Evolutionary conservation across 345 rosid species (phyloP).

Genomic region (Nephelium lappaceum): DNA sequence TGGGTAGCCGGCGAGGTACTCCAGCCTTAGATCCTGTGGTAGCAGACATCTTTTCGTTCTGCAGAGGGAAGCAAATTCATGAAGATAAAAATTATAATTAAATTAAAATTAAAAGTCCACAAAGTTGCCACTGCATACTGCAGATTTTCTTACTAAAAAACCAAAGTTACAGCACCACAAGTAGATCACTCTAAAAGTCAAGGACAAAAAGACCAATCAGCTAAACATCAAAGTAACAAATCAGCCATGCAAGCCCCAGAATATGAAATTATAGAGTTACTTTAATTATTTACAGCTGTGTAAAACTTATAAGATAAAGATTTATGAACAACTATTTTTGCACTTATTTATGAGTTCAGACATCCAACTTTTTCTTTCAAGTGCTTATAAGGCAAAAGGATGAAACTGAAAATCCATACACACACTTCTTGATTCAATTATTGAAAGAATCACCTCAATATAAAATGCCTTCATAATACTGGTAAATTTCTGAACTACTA

Average conservation of each 20-base stretch:
- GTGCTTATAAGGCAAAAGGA: neutral
- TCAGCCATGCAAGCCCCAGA: neutral
- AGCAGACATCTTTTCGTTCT: constrained; percentile 58
- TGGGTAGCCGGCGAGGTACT: constrained; percentile 32
- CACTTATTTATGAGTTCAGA: neutral
- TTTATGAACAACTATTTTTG: neutral
- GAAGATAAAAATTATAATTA: constrained; percentile 3
- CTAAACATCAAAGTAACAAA: neutral
- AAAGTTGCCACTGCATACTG: neutral
- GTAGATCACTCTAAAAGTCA: neutral
- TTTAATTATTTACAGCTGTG: neutral
- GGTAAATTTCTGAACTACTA: neutral
- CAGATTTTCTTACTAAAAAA: neutral
- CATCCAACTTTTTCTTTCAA: neutral
- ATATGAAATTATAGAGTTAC: neutral
- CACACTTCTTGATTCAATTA: neutral
- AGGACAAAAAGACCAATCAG: neutral
- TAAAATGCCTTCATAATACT: neutral
- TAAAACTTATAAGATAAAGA: neutral
- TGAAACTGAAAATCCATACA: neutral
- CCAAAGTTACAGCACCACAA: neutral
- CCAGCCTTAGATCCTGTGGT: constrained; percentile 47
- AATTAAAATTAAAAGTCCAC: neutral
- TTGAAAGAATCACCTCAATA: neutral
- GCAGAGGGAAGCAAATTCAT: constrained; percentile 29